phyloP scores from a whole-genome alignment of 768 basidiomycete genomes.

The Calocybe cyanea region DNA sequence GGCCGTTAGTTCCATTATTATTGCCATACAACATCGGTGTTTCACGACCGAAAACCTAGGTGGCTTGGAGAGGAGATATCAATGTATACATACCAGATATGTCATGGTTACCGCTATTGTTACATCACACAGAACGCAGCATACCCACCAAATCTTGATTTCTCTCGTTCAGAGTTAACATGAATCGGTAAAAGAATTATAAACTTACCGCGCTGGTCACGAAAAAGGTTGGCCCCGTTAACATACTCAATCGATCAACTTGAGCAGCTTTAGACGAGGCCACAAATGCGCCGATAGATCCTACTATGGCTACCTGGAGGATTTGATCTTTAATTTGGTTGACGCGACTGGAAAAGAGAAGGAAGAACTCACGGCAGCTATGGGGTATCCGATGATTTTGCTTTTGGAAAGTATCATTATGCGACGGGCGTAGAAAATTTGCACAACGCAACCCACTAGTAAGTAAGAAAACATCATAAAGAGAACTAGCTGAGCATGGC shows the following conservation, averaged over 20 bases:
- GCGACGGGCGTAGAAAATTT: slow-evolving; percentile 29
- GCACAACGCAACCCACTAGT: slow-evolving; percentile 28
- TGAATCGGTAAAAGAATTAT: not conserved
- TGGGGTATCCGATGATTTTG: slow-evolving; percentile 15
- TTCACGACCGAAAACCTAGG: too few species aligned
- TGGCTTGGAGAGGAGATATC: too few species aligned
- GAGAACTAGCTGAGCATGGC: too few species aligned
- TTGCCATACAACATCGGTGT: too few species aligned
- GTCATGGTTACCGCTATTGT: slow-evolving; percentile 24
- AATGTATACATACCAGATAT: slow-evolving; percentile 20
- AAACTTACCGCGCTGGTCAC: slow-evolving; percentile 15
- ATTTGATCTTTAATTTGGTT: too few species aligned
- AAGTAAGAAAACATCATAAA: not conserved
- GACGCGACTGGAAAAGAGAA: not conserved
- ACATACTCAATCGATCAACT: slow-evolving; percentile 17
- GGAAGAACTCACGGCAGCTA: slow-evolving; percentile 12
- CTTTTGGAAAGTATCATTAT: slow-evolving; percentile 25
- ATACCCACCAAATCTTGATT: slow-evolving; percentile 21
- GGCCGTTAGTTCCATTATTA: too few species aligned
- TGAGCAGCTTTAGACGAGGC: slow-evolving; percentile 18
- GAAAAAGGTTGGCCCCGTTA: slow-evolving; percentile 14
- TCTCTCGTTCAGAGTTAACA: not conserved
- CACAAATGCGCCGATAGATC: slow-evolving; percentile 16
- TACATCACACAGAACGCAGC: slow-evolving; percentile 24
- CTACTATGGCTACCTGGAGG: slow-evolving; percentile 16